Conservation (phyloP, 805 yeast species). For the Candida stauntonica region DNA sequence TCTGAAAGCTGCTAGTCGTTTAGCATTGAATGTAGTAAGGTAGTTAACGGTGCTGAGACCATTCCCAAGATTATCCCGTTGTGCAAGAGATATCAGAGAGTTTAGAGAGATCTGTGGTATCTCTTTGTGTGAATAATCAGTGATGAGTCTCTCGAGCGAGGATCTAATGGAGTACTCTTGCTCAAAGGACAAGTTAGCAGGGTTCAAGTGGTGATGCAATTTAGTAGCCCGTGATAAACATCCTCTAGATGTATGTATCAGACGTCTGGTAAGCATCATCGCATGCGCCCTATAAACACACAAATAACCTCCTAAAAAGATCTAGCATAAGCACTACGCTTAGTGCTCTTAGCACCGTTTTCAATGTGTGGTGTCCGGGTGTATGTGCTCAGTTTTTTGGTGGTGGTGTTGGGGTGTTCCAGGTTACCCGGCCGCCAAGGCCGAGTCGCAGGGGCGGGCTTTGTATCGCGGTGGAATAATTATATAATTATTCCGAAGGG, state of each 20-base stretch:
- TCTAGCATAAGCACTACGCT: too few species aligned
- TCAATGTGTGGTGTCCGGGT: too few species aligned
- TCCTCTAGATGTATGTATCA: conserved; percentile 5
- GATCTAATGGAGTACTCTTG: conserved; percentile 55
- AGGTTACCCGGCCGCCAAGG: too few species aligned
- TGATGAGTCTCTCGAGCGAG: conserved; percentile 53
- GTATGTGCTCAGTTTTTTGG: too few species aligned
- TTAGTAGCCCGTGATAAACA: conserved; percentile 14
- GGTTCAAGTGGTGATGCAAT: conserved; percentile 20
- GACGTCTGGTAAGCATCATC: conserved; percentile 2
- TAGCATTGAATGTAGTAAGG: conserved; percentile 60
- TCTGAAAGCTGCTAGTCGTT: conserved; percentile 65
- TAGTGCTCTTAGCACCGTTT: too few species aligned
- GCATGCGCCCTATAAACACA: too few species aligned
- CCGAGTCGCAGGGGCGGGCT: too few species aligned
- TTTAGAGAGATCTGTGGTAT: conserved; percentile 51
- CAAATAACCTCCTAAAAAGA: too few species aligned
- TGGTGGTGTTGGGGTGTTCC: too few species aligned
- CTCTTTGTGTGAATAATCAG: conserved; percentile 48
- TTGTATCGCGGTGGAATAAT: too few species aligned
- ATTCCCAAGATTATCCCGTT: conserved; percentile 29
- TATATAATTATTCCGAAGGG: conserved; percentile 1
- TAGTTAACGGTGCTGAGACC: conserved; percentile 53
- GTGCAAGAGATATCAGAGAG: conserved; percentile 41
- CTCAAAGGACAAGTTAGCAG: conserved; percentile 33